Percentiles rank a stretch among this genome's conserved stretches.
These are phyloP conservation scores for Suillus decipiens DNA, from an alignment of 768 basidiomycete genomes.

Conservation along the genomic window DNA sequence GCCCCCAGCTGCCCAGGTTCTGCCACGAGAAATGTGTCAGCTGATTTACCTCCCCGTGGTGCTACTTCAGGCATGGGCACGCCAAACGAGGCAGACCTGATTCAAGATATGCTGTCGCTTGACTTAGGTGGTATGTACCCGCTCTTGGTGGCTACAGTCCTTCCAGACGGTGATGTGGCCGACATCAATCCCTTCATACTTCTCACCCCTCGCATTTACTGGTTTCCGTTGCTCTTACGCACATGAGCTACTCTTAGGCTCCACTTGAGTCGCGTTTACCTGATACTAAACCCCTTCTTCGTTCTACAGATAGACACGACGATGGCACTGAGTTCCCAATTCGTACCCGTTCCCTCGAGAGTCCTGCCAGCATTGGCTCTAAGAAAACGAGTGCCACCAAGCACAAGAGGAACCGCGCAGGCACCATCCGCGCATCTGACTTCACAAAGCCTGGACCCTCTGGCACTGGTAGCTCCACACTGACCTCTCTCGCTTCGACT, in stretches of 20 bases:
- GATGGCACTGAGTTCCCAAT: slow-evolving; percentile 11
- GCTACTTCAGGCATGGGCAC: not conserved
- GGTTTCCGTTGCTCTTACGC: slow-evolving; percentile 4
- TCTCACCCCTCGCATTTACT: not conserved
- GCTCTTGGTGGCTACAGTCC: not conserved
- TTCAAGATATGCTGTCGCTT: slow-evolving; percentile 24
- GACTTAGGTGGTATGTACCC: slow-evolving; percentile 29
- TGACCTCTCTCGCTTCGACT: not conserved
- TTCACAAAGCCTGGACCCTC: slow-evolving; percentile 24
- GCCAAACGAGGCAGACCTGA: slow-evolving; percentile 19
- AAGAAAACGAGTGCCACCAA: slow-evolving; percentile 15
- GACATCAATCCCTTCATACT: slow-evolving; percentile 5
- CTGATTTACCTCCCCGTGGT: no score
- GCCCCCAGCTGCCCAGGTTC: not conserved
- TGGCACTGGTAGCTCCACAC: slow-evolving; percentile 14
- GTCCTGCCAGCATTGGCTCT: slow-evolving; percentile 5
- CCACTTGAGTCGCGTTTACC: not conserved
- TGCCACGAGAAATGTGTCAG: not conserved
- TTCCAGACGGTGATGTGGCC: not conserved
- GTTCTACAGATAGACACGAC: slow-evolving; percentile 12
- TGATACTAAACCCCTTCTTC: not conserved
- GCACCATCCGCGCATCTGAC: slow-evolving; percentile 54
- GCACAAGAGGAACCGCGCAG: slow-evolving; percentile 44
- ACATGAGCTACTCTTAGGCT: slow-evolving; percentile 16
- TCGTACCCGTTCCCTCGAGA: slow-evolving; percentile 28